phyloP scores from a whole-genome alignment of 2,329 filamentous ascomycete species.

The Claviceps sp. region DNA sequence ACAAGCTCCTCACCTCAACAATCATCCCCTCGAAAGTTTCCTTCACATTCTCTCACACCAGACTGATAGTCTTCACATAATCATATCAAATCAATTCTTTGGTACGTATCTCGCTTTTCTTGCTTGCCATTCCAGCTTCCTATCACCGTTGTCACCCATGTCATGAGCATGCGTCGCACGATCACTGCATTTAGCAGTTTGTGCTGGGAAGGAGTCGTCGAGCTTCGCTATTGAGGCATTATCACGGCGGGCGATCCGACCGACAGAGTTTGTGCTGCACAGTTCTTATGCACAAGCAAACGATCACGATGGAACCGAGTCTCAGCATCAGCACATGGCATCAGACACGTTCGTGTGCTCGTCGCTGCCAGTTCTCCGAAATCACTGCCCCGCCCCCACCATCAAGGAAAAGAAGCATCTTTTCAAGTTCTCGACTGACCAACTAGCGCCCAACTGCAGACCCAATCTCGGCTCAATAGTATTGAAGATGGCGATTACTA shows the following conservation, averaged over 20 bases:
- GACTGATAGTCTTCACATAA: not conserved
- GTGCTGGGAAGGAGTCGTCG: not conserved
- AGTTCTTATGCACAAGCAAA: not conserved
- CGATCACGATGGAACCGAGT: not conserved
- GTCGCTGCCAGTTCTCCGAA: not conserved
- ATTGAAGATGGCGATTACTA: constrained; percentile 73
- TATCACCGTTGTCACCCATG: not conserved
- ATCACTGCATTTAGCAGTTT: not conserved
- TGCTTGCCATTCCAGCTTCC: not conserved
- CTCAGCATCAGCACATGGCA: not conserved
- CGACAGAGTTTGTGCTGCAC: not conserved
- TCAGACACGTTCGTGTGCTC: not conserved
- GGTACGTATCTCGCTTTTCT: not conserved
- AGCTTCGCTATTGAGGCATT: constrained; percentile 2
- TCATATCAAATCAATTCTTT: not conserved
- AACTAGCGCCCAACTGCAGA: not conserved
- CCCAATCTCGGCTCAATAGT: constrained; percentile 1
- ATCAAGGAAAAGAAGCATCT: not conserved
- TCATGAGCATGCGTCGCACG: not conserved
- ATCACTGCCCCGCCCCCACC: constrained; percentile 6
- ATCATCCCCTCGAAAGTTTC: not conserved
- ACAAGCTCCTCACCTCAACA: constrained; percentile 4
- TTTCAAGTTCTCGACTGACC: constrained; percentile 1
- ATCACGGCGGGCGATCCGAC: not conserved
- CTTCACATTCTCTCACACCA: not conserved